Evolutionary conservation across 148 eudicot species (phyloP).

Genomic region (Drosera capensis): DNA sequence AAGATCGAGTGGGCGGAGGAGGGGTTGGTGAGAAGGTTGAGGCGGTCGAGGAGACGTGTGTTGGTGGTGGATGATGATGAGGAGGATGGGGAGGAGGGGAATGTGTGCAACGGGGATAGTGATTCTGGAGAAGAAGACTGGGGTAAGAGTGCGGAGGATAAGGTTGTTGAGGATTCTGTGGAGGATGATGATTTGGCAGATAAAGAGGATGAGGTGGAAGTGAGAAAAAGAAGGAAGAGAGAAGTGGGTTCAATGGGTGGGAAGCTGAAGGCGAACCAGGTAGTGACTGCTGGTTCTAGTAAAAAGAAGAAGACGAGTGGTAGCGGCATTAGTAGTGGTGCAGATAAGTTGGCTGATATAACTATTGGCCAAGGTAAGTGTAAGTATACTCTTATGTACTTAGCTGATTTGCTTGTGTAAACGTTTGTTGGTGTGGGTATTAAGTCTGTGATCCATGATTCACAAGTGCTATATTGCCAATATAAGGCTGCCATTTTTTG

Average conservation of each 20-base stretch:
- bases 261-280: conserved; percentile 20
- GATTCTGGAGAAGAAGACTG: conserved; percentile 77
- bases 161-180: conserved; percentile 24
- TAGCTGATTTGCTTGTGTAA: background rate
- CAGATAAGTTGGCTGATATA: conserved; percentile 16
- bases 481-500: too few relatives aligned
- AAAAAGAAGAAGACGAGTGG: conserved; percentile 46
- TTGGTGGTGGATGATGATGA: conserved; percentile 38
- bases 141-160: conserved; percentile 37
- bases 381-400: background rate
- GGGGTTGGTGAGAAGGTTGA: conserved; percentile 23
- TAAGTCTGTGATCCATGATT: background rate
- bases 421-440: background rate
- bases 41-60: conserved; percentile 37
- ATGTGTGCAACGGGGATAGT: conserved; percentile 16
- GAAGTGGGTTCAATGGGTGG: conserved; percentile 8
- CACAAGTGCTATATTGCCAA: too few relatives aligned
- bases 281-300: conserved; percentile 9
- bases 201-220: conserved; percentile 19
- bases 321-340: conserved; percentile 13
- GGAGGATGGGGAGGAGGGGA: conserved; percentile 13
- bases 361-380: conserved; percentile 30
- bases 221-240: conserved; percentile 9
- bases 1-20: conserved; percentile 64
- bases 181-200: conserved; percentile 53